Base-by-base conservation (phyloP, 306 rosid genomes). In the Corylus avellana region DNA sequence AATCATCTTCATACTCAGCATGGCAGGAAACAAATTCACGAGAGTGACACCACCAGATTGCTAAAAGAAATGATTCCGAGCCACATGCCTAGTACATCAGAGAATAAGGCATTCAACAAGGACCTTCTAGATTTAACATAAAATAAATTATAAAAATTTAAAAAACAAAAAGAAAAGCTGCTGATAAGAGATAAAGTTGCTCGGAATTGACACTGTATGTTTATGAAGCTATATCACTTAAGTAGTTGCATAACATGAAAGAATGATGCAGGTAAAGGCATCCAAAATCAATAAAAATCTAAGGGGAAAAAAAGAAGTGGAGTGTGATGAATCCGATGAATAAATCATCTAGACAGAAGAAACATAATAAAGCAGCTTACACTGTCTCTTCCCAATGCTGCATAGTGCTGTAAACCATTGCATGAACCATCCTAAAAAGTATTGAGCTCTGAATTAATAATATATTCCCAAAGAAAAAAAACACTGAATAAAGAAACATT, bases 341-440 rank as follows among this genome's bases (percentile, higher is more conserved):
- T 20, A 56, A 2, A 57, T 39, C 25, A 37, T 53, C 42, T 18
- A 17, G 71, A 64, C 46, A 57, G 72, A 69, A 13, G 3, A 70
- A 57, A 47, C 13, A 25, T 7, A 54, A 69, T 51, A 71, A 54
- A 85, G 76, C 69, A 77, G 77, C 96, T 12, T 88, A 92, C 97
- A 20, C 82, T 73, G 68, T 92, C 87, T 89, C 97, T 88, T 78
- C 97, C 98, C 89, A 93, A 77, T 42, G 97, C 97, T 80, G 98
- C 97, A 39, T 91, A 91, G 88, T 93, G 98, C 79, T 93, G 98
- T 85, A 91, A 82, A 87, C 98, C 98, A 83, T 93, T 93, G 81
- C 98, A 93, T 56, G 98, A 93, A 50, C 98, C 98, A 84, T 93
- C 98, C 97, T 93, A 81, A 55, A 90, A 84, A 73, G 70, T 49